These are phyloP conservation scores for Prosopis cineraria DNA, from an alignment of 306 rosid genomes.

Conservation along the genomic window DNA sequence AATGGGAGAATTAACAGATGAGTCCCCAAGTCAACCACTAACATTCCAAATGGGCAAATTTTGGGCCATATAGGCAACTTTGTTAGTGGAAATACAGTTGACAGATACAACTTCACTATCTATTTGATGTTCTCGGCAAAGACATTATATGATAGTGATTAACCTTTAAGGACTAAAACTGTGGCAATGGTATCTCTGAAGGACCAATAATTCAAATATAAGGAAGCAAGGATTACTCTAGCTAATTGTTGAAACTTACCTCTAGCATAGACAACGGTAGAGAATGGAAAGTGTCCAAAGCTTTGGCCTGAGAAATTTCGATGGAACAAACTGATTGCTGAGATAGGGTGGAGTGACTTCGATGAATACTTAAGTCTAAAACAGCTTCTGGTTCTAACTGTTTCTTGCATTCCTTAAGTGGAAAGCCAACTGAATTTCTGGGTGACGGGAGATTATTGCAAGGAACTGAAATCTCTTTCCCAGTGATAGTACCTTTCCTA, in stretches of 20 bases:
- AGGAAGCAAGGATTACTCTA: background rate
- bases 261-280: constrained; percentile 89
- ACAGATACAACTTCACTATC: background rate
- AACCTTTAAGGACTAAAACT: background rate
- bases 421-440: constrained; percentile 42
- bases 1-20: background rate
- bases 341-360: constrained; percentile 73
- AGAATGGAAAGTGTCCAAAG: constrained; percentile 74
- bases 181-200: background rate
- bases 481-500: constrained; percentile 38
- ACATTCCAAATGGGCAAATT: background rate
- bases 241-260: constrained; percentile 47
- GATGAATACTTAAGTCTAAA: constrained; percentile 67
- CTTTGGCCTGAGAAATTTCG: constrained; percentile 58
- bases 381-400: constrained; percentile 48
- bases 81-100: background rate
- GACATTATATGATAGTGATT: background rate
- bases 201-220: background rate
- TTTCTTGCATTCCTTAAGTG: constrained; percentile 45
- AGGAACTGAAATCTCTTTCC: constrained; percentile 43
- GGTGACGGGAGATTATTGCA: constrained; percentile 41
- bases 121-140: background rate
- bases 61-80: background rate
- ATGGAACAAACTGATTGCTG: constrained; percentile 62
- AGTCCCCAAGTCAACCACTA: background rate